phyloP scores from a whole-genome alignment of 495 filamentous ascomycete species.

The Hyaloscypha variabilis region DNA sequence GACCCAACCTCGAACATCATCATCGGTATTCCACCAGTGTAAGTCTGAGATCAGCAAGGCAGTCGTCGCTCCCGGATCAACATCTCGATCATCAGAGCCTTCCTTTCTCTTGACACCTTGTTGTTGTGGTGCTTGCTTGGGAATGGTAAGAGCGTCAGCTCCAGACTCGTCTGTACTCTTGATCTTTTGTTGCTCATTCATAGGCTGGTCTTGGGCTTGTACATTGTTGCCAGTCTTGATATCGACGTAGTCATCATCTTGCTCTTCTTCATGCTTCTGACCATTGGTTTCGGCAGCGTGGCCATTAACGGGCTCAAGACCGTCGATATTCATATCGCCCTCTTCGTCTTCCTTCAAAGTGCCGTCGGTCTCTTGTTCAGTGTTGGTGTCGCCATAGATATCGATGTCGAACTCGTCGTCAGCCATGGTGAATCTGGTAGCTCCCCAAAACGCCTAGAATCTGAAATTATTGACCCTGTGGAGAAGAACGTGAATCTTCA shows the following conservation, averaged over 20 bases:
- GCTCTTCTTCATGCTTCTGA: conserved; percentile 33
- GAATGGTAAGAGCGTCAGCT: conserved; percentile 41
- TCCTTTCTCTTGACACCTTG: conserved; percentile 82
- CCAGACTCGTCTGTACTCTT: conserved; percentile 49
- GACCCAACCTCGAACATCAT: conserved; percentile 90
- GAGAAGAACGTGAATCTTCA: conserved; percentile 6
- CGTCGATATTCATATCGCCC: conserved; percentile 49
- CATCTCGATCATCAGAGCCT: conserved; percentile 69
- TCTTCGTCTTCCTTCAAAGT: conserved; percentile 39
- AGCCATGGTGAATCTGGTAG: conserved; percentile 60
- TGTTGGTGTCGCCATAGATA: conserved; percentile 84
- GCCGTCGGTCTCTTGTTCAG: conserved; percentile 37
- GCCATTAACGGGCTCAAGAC: conserved; percentile 41
- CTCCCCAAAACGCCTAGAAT: conserved; percentile 14
- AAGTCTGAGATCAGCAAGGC: conserved; percentile 86
- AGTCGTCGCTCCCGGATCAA: conserved; percentile 81
- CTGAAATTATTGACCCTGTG: conserved; percentile 16
- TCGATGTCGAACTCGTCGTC: conserved; percentile 99
- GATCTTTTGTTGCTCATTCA: conserved; percentile 47
- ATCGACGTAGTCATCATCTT: conserved; percentile 45
- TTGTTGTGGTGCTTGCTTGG: conserved; percentile 55
- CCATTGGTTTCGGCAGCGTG: conserved; percentile 44
- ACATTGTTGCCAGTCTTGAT: conserved; percentile 44
- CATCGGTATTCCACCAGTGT: conserved; percentile 96
- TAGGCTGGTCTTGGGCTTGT: conserved; percentile 34